Conservation (phyloP, 257 asterid genomes). For the Plantago ovata region DNA sequence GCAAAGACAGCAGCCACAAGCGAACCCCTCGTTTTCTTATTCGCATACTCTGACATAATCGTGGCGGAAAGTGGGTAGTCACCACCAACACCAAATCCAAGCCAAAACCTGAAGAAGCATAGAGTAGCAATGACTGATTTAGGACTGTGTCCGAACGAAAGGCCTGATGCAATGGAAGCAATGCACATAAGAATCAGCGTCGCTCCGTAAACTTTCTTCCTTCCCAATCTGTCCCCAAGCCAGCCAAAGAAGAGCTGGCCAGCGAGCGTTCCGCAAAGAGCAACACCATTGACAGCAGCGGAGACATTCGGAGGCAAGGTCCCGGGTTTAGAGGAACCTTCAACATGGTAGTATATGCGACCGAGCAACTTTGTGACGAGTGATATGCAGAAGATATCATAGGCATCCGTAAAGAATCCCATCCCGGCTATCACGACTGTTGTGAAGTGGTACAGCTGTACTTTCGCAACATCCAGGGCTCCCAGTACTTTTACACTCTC, state of each 20-base stretch:
- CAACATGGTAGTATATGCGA: not conserved
- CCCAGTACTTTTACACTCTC: slow-evolving; percentile 17
- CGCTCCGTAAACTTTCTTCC: slow-evolving; percentile 8
- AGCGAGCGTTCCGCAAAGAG: no score
- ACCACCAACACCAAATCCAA: slow-evolving; percentile 12
- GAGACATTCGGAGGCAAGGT: not conserved
- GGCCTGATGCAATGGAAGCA: slow-evolving; percentile 1
- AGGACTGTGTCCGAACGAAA: not conserved
- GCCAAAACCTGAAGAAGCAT: slow-evolving; percentile 16
- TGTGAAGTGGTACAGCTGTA: not conserved
- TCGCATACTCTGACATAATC: slow-evolving; percentile 13
- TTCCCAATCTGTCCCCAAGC: slow-evolving; percentile 9
- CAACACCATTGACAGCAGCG: not conserved
- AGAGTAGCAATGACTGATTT: slow-evolving; percentile 1
- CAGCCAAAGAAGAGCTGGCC: not conserved
- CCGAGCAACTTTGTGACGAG: slow-evolving; percentile 1
- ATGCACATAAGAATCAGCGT: slow-evolving; percentile 2
- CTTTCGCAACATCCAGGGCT: slow-evolving; percentile 21
- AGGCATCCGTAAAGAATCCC: slow-evolving; percentile 13
- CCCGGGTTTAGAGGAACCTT: not conserved
- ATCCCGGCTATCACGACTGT: slow-evolving; percentile 1
- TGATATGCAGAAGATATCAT: slow-evolving; percentile 2
- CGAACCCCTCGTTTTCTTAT: slow-evolving; percentile 11
- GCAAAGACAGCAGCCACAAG: slow-evolving; percentile 11
- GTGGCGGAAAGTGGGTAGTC: not conserved